Evolutionary conservation across 495 filamentous ascomycete genomes (phyloP).

Genomic region (Aspergillus coremiiformis): DNA sequence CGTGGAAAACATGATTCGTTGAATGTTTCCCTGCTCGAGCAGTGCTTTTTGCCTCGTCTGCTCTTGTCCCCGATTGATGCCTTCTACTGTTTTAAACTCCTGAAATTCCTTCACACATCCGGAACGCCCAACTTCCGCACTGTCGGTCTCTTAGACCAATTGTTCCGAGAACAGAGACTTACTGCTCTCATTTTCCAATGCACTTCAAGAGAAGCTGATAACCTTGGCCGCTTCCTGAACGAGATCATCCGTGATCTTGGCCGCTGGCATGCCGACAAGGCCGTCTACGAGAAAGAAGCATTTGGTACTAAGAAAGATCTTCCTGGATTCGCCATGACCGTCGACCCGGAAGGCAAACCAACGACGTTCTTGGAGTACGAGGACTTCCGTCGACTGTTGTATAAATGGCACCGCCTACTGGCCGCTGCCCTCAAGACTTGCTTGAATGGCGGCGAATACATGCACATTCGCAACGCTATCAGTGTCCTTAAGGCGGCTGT

Average conservation of each 20-base stretch:
- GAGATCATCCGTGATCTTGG: constrained; percentile 70
- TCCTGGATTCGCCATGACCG: constrained; percentile 60
- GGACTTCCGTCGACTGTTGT: constrained; percentile 74
- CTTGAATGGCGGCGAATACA: constrained; percentile 77
- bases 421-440: constrained; percentile 69
- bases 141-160: constrained; percentile 69
- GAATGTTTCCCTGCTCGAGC: constrained; percentile 70
- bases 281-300: constrained; percentile 72
- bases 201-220: constrained; percentile 82
- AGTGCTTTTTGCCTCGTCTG: constrained; percentile 83
- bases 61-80: constrained; percentile 79
- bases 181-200: constrained; percentile 77
- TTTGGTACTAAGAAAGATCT: constrained; percentile 55
- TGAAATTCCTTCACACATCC: constrained; percentile 75
- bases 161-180: constrained; percentile 75
- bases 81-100: constrained; percentile 75
- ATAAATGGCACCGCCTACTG: constrained; percentile 82
- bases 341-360: constrained; percentile 55
- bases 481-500: constrained; percentile 76
- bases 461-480: constrained; percentile 95
- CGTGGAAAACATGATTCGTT: constrained; percentile 57
- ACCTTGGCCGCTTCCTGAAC: constrained; percentile 80
- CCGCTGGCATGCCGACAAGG: constrained; percentile 73
- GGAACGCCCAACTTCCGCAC: constrained; percentile 83
- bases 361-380: constrained; percentile 69